Percentiles rank a stretch among this genome's conserved stretches.
These are phyloP conservation scores for Botryotinia narcissicola DNA, from an alignment of 2,329 filamentous ascomycete species.

Conservation along the genomic window DNA sequence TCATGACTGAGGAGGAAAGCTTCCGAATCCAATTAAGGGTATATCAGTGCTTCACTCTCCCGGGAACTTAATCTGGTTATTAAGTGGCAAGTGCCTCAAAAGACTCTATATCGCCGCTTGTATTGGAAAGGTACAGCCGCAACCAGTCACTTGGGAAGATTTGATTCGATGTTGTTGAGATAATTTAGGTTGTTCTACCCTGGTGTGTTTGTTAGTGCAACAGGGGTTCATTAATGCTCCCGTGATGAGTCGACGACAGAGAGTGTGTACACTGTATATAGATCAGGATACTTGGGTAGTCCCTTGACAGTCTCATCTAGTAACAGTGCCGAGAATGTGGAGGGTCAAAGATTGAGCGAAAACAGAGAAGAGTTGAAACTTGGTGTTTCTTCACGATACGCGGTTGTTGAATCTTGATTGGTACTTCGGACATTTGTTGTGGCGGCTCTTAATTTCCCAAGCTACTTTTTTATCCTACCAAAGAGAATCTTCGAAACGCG, in stretches of 20 bases:
- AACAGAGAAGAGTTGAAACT: constrained; percentile 12
- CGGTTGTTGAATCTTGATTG: constrained; percentile 6
- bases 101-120: neutral
- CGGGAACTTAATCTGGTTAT: neutral
- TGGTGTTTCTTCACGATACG: neutral
- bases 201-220: neutral
- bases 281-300: neutral
- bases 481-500: constrained; percentile 7
- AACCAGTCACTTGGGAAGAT: neutral
- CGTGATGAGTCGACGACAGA: neutral
- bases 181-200: neutral
- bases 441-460: constrained; percentile 10
- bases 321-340: constrained; percentile 7
- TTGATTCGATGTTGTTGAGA: constrained; percentile 9
- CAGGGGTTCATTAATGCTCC: neutral
- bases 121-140: neutral
- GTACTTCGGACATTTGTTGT: constrained; percentile 12
- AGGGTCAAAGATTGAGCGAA: neutral
- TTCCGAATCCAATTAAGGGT: constrained; percentile 2
- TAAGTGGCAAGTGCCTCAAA: constrained; percentile 5
- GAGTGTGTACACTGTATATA: neutral
- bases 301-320: neutral
- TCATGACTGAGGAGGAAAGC: constrained; percentile 3
- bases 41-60: constrained; percentile 5
- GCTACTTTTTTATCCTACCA: neutral